phyloP scores from a whole-genome alignment of 2,329 filamentous ascomycete species.

The Cryphonectria naterciae region DNA sequence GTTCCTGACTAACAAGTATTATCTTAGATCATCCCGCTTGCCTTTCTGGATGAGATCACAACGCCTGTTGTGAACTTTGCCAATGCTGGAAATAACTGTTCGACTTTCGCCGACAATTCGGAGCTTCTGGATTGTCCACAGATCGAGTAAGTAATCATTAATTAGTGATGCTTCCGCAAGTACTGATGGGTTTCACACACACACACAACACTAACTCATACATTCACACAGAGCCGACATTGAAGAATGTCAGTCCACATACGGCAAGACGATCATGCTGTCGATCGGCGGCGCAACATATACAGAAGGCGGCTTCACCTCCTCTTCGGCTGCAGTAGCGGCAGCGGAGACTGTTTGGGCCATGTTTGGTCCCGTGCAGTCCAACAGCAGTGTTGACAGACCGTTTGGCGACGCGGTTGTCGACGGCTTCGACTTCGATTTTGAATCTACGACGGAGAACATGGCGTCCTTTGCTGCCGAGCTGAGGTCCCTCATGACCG shows the following conservation, averaged over 20 bases:
- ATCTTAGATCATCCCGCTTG: constrained; percentile 62
- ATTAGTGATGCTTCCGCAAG: background rate
- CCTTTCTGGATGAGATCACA: constrained; percentile 64
- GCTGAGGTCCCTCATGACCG: constrained; percentile 60
- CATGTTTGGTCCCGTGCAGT: constrained; percentile 65
- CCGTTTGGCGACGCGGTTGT: constrained; percentile 69
- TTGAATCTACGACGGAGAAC: constrained; percentile 64
- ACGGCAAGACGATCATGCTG: constrained; percentile 72
- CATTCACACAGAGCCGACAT: constrained; percentile 51
- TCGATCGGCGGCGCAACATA: constrained; percentile 75
- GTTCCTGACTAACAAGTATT: background rate
- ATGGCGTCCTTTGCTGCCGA: constrained; percentile 63
- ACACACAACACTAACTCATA: background rate
- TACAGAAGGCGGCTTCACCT: constrained; percentile 67
- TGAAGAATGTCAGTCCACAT: constrained; percentile 60
- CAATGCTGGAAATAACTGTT: constrained; percentile 65
- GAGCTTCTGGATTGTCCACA: constrained; percentile 64
- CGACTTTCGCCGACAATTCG: constrained; percentile 60
- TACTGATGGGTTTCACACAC: background rate
- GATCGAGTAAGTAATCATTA: constrained; percentile 56
- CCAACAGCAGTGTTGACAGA: constrained; percentile 53
- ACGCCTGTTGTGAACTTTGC: constrained; percentile 65
- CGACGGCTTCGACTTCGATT: constrained; percentile 79
- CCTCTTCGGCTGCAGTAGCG: constrained; percentile 52
- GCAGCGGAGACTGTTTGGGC: constrained; percentile 70